Percentiles rank a stretch among this genome's conserved stretches.
Evolutionary conservation across 1,284 basidiomycete species (phyloP).

Genomic region (Baeospora myosura): DNA sequence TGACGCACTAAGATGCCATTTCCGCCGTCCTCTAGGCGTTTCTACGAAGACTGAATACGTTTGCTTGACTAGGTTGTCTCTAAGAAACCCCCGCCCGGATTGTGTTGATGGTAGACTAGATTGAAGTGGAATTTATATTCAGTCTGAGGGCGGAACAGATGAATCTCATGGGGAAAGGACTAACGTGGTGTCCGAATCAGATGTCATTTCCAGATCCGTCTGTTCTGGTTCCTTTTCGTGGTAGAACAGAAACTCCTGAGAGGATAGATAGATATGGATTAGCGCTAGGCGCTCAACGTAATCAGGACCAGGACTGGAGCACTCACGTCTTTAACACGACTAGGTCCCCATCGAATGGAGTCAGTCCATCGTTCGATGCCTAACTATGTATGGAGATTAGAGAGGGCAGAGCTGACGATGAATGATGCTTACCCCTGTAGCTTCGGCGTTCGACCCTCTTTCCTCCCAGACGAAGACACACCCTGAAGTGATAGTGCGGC

Average conservation of each 20-base stretch:
- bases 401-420: constrained; percentile 4
- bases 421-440: constrained; percentile 45
- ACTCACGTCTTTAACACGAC: constrained; percentile 66
- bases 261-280: constrained; percentile 5
- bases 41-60: constrained; percentile 73
- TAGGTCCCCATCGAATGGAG: constrained; percentile 71
- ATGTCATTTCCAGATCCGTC: constrained; percentile 35
- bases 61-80: constrained; percentile 63
- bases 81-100: constrained; percentile 25
- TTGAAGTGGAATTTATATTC: constrained; percentile 10
- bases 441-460: constrained; percentile 62
- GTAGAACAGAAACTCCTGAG: constrained; percentile 70
- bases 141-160: background rate
- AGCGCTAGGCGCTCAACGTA: constrained; percentile 3
- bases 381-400: constrained; percentile 31
- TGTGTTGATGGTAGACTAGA: constrained; percentile 5
- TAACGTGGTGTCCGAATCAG: constrained; percentile 38
- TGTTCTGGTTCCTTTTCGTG: constrained; percentile 49
- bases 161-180: constrained; percentile 5
- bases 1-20: constrained; percentile 71
- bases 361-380: constrained; percentile 79
- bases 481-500: constrained; percentile 56
- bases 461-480: constrained; percentile 81
- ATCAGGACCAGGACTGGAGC: constrained; percentile 5
- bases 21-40: constrained; percentile 51